Base-by-base conservation (phyloP, 73 alveolate species). In the Tetrahymena borealis region DNA sequence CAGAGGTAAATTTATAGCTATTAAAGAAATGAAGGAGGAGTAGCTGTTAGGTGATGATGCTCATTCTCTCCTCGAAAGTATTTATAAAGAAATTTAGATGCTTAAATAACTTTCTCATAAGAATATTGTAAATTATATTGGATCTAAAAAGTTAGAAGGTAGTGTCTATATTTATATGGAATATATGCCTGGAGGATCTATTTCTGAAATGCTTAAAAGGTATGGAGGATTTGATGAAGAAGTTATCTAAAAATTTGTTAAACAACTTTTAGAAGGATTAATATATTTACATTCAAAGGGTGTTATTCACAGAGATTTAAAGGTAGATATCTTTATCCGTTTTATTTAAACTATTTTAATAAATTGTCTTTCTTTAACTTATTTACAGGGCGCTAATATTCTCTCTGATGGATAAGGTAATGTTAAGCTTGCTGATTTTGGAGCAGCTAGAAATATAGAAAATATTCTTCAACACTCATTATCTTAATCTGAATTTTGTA, bases 111-210 rank as follows among this genome's bases (percentile, higher is more conserved):
- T 93, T 43, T 79, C 90, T 7, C 95, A 93, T 39, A 85, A 93
- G 32, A 93, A 93, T 37, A 93, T 93, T 6, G 95, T 93, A 5
- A 39, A 93, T 24, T 93, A 85, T 85, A 79, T 79, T 33, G 95
- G 95, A 13, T 93, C 77, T 32, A 79, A 39, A 41, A 93, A 36
- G 39, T 32, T 79, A 90, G 91, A 39, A 79, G 93, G 40, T n/a
- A 35, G 33, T 10, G 39, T 92, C 10, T 78, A 93, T 90, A 43
- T 93, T 39, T 93, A 93, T 90, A 79, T 93, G 42, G 95, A 93
- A 85, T 93, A 85, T 41, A 93, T 93, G 95, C 93, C 90, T 79
- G 95, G 95, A 79, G 95, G 95, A 9, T 39, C 91, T 38, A 60
- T 93, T 11, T 38, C 95, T 32, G 95, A 93, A 79, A 93, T 91